Base-by-base conservation (phyloP, 2,329 filamentous ascomycete genomes). In the Nemania bipapillata region DNA sequence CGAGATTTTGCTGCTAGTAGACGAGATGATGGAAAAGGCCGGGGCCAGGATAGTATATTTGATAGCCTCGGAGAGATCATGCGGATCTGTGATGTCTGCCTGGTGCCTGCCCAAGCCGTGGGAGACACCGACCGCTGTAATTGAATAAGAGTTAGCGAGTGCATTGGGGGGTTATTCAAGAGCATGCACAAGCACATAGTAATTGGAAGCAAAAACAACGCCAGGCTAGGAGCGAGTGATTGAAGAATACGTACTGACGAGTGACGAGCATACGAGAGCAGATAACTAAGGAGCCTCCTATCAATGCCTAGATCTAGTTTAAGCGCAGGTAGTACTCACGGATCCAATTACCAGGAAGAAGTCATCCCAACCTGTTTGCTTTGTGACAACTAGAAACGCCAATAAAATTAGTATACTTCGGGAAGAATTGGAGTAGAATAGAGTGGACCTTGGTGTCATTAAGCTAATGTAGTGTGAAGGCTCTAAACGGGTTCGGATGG, bases 361-460 rank as follows among this genome's bases (percentile, higher is more conserved):
- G n/a, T 68, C 66, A 68, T 65, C 66, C 62, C 61, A 68, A 28
- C 66, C 66, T 22, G 66, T 50, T 55, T 63, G 65, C 35, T 59
- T 67, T 26, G 35, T 63, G 22, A 63, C 17, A 26, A 63, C 65
- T 67, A 52, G 20, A 32, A n/a, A 6, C 54, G 9, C 1, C 49
- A 17, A 64, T 28, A 3, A 45, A 42, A 52, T 57, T 52, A 54
- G 53, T 32, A 40, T 55, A n/a, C n/a, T n/a, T n/a, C n/a, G n/a
- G n/a, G n/a, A n/a, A n/a, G n/a, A n/a, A n/a, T 52, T 8, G 24
- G 37, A n/a, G 45, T n/a, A 17, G 28, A 52, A 22, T 17, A 6
- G 53, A 49, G 28, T 5, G 12, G 42, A 57, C 50, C 30, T 50
- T 12, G 30, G 32, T 5, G 40, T 26, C 22, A 15, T 50, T 8